Base-by-base conservation (phyloP, 495 filamentous ascomycete genomes). In the Penicillium canariense region DNA sequence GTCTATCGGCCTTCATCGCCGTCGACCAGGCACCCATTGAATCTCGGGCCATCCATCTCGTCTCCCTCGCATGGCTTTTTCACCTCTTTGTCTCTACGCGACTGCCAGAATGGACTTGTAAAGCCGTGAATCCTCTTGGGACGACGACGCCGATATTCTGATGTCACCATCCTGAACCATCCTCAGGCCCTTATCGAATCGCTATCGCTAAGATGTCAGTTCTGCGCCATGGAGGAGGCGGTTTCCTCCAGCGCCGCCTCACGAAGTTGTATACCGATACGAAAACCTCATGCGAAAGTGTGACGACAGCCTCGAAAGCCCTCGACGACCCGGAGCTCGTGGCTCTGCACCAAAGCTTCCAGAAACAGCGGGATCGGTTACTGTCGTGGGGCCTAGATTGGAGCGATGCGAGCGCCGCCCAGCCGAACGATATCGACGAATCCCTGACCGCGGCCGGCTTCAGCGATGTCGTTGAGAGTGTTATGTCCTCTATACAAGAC, bases 211-310 rank as follows among this genome's bases (percentile, higher is more conserved):
- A 62, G 58, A 77, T 78, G 75, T 78, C 75, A 58, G 75, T 78
- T 50, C 68, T 78, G 55, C 72, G 68, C 55, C 75, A 77, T 66
- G 74, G 74, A 64, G 73, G 72, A 62, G 55, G 69, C 17, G 68
- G 68, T n/a, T 76, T 63, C 70, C 75, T 78, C 64, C 76, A 79
- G 68, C 82, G 87, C 54, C 85, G 90, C 56, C 80, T 96, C 34
- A 94, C 90, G 44, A 87, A 93, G 70, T 82, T 96, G 61, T 96
- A 96, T 71, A 88, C 90, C 59, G 90, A 96, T 72, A 93, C 90
- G 42, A 96, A 96, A 66, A 87, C 85, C 47, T 91, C 88, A 12
- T 91, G 87, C 70, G 88, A 91, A 67, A 89, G 87, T 59, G 83
- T 90, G 58, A 88, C 87, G 51, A 88, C 87, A 17, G 84, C 85